Evolutionary conservation across 345 rosid genomes (phyloP).

Genomic region (Euphorbia pulcherrima): DNA sequence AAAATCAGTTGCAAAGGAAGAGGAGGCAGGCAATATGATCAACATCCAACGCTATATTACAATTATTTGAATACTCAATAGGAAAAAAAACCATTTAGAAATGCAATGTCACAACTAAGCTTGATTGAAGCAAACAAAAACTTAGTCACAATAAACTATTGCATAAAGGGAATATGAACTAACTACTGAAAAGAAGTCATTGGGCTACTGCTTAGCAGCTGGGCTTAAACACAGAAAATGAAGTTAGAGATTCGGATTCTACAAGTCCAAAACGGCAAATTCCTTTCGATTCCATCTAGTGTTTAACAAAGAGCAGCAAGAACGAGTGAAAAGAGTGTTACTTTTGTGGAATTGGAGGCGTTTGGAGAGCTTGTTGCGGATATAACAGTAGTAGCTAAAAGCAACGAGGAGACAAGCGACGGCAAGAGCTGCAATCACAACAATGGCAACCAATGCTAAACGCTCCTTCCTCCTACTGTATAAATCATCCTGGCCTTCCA

Average conservation of each 20-base stretch:
- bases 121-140: background rate
- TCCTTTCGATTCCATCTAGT: background rate
- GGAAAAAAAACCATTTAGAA: too few species aligned
- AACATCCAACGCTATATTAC: too few species aligned
- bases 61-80: too few species aligned
- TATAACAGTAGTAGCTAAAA: constrained; percentile 90
- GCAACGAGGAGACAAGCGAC: constrained; percentile 69
- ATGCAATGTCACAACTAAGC: too few species aligned
- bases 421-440: constrained; percentile 76
- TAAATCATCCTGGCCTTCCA: constrained; percentile 40
- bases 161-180: background rate
- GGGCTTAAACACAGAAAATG: background rate
- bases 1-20: background rate
- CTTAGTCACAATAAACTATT: background rate
- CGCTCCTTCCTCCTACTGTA: constrained; percentile 61
- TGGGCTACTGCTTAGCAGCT: too few species aligned
- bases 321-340: constrained; percentile 22
- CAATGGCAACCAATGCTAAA: constrained; percentile 56
- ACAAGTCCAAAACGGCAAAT: background rate
- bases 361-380: constrained; percentile 72
- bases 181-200: background rate
- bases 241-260: background rate
- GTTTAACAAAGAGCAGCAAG: background rate
- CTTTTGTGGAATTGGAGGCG: constrained; percentile 43
- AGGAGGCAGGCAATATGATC: background rate